Conservation (phyloP, 2,329 filamentous ascomycete species). For the Cordyceps farinosa region DNA sequence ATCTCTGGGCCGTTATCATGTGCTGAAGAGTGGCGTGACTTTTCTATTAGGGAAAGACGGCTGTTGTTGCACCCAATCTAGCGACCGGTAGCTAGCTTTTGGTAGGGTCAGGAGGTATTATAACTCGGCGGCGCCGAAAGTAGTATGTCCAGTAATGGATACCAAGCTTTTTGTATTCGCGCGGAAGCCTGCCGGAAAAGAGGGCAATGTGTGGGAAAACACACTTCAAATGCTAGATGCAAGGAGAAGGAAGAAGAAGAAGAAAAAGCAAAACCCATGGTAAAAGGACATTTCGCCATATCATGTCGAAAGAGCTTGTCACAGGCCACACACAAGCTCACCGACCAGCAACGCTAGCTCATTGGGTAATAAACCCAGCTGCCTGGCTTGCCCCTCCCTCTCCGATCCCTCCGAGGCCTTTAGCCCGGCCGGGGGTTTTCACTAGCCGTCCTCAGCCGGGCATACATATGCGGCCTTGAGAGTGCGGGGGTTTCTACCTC, state of each 20-base stretch:
- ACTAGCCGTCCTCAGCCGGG: neutral
- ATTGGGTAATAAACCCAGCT: neutral
- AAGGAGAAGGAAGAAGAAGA: neutral
- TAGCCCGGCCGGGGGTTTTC: neutral
- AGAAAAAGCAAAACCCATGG: no score
- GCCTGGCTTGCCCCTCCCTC: neutral
- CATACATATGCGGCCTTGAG: neutral
- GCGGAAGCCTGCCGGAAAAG: neutral
- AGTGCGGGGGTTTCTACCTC: neutral
- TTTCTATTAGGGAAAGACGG: neutral
- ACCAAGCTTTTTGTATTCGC: neutral
- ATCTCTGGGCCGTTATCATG: neutral
- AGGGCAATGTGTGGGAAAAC: neutral
- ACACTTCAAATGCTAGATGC: neutral
- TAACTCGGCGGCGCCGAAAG: conserved; percentile 8
- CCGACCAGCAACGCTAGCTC: neutral
- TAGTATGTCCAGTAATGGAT: neutral
- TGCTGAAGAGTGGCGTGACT: neutral
- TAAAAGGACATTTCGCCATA: no score
- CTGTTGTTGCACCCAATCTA: neutral
- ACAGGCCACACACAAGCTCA: neutral
- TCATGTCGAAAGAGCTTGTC: neutral
- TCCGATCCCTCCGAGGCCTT: conserved; percentile 3
- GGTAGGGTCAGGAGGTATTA: neutral
- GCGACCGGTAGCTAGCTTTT: neutral